phyloP scores from a whole-genome alignment of 2,329 filamentous ascomycete species.

The Xylaria sp. region DNA sequence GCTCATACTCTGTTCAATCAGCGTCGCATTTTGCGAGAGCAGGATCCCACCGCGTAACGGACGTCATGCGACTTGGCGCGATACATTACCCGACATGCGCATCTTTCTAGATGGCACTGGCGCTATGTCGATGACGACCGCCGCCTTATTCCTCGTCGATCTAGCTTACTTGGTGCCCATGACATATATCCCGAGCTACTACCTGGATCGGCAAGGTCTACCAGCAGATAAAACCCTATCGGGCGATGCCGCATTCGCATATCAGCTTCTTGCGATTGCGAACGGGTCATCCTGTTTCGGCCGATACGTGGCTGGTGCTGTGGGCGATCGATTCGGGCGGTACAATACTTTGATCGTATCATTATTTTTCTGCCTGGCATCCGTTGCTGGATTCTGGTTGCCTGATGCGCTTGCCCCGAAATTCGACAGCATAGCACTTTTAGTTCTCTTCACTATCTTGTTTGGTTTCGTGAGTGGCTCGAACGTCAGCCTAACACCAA shows the following conservation, averaged over 20 bases:
- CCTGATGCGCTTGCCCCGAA: conserved; percentile 18
- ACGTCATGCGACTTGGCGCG: conserved; percentile 22
- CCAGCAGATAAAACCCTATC: conserved; percentile 17
- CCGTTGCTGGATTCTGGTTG: conserved; percentile 27
- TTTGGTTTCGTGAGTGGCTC: conserved; percentile 28
- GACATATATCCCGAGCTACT: conserved; percentile 28
- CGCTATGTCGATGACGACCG: conserved; percentile 30
- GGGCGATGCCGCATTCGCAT: conserved; percentile 18
- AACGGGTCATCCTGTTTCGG: conserved; percentile 30
- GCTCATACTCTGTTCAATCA: conserved; percentile 22
- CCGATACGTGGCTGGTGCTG: conserved; percentile 21
- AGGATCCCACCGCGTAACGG: conserved; percentile 21
- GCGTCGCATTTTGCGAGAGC: conserved; percentile 24
- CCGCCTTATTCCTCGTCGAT: conserved; percentile 28
- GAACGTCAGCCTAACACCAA: conserved; percentile 27
- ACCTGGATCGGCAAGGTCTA: conserved; percentile 21
- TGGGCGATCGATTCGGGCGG: conserved; percentile 19
- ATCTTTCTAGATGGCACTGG: conserved; percentile 30
- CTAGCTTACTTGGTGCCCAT: conserved; percentile 26
- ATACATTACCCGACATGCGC: conserved; percentile 26
- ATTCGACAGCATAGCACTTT: conserved; percentile 13
- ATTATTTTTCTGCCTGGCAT: conserved; percentile 21
- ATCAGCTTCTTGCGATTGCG: conserved; percentile 27
- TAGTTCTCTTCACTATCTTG: conserved; percentile 19
- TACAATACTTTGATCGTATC: conserved; percentile 31